Evolutionary conservation across 1,284 basidiomycete genomes (phyloP).

Genomic region (Trichosporon coremiiforme): DNA sequence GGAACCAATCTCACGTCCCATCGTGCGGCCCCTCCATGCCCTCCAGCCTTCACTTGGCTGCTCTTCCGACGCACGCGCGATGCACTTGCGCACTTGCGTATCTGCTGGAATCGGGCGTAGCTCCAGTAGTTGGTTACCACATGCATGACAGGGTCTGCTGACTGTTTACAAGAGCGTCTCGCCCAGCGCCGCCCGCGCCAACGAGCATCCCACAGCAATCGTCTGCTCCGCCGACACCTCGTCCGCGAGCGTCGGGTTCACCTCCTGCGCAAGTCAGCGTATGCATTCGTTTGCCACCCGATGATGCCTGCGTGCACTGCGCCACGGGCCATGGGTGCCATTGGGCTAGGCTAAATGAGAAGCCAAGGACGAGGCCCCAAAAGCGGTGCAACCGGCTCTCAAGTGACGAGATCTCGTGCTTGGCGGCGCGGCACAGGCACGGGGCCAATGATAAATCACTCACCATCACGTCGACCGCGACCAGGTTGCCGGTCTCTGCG

Average conservation of each 20-base stretch:
- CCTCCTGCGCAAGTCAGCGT: conserved; percentile 66
- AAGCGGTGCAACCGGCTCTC: conserved; percentile 4
- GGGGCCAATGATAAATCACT: conserved; percentile 36
- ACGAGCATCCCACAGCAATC: conserved; percentile 88
- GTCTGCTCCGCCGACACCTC: conserved; percentile 81
- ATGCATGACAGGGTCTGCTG: not conserved
- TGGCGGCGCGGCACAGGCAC: conserved; percentile 9
- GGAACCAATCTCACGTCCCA: not conserved
- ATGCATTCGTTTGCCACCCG: not conserved
- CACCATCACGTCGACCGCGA: conserved; percentile 89
- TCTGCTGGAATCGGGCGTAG: not conserved
- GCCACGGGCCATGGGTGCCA: not conserved
- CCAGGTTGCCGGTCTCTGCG: conserved; percentile 87
- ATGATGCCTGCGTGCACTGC: too few species aligned
- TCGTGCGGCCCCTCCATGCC: too few species aligned
- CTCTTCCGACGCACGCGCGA: not conserved
- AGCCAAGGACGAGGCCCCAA: not conserved
- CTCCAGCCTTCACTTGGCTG: not conserved
- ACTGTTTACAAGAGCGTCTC: conserved; percentile 56
- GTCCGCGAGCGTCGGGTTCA: conserved; percentile 79
- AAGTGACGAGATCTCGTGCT: not conserved
- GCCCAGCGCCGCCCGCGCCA: conserved; percentile 88
- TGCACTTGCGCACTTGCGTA: not conserved
- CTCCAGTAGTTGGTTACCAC: not conserved
- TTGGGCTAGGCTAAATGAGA: conserved; percentile 12